Evolutionary conservation across 257 asterid species (phyloP).

Genomic region (Jacaranda mimosifolia): DNA sequence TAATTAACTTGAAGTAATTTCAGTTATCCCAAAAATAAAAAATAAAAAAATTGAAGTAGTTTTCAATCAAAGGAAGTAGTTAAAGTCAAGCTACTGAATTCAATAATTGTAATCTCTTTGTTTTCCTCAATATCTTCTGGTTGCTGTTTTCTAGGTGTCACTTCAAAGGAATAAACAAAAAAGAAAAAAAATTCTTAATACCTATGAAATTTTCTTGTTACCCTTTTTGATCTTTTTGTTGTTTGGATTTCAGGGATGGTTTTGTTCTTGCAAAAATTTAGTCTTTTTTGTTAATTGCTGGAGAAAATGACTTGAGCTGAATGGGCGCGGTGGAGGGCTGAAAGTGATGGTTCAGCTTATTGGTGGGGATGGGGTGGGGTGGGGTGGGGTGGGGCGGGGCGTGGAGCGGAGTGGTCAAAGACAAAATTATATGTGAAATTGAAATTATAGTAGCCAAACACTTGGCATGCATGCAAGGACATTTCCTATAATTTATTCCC

Average conservation of each 20-base stretch:
- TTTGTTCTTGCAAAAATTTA: neutral
- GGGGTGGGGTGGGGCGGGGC: neutral
- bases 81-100: slow-evolving; percentile 17
- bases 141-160: neutral
- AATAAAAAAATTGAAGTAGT: slow-evolving; percentile 21
- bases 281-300: neutral
- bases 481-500: neutral
- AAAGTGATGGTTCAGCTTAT: too few species aligned
- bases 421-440: slow-evolving; percentile 3
- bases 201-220: neutral
- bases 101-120: neutral
- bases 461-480: slow-evolving; percentile 31
- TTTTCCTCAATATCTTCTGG: neutral
- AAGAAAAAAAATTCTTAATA: neutral
- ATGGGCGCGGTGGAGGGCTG: too few species aligned
- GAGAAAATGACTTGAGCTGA: too few species aligned
- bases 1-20: neutral
- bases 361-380: neutral
- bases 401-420: neutral
- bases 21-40: too few species aligned
- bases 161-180: neutral
- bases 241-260: neutral
- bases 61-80: slow-evolving; percentile 24
- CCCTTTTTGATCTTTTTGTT: neutral
- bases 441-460: slow-evolving; percentile 15